A percentile compares a stretch with the other conserved stretches of the same genome.
Conservation (phyloP, 805 yeast genomes). For the Ogataea nitratoaversa region DNA sequence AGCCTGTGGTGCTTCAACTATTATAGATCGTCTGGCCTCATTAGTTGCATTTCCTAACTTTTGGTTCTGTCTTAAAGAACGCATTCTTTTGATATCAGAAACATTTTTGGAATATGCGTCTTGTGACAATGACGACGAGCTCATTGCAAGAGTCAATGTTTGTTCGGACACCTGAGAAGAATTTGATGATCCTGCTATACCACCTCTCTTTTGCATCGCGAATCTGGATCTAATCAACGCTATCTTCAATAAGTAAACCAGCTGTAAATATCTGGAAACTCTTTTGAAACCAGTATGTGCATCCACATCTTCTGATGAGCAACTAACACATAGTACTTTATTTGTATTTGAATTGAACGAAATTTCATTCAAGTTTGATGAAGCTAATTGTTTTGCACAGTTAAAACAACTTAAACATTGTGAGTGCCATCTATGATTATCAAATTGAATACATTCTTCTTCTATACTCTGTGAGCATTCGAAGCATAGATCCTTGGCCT, state of each 20-base stretch:
- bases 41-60: constrained; percentile 49
- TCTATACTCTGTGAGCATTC: constrained; percentile 75
- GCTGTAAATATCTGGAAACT: constrained; percentile 70
- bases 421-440: constrained; percentile 75
- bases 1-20: constrained; percentile 60
- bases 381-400: constrained; percentile 45
- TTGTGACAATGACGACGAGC: constrained; percentile 14
- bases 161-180: constrained; percentile 1
- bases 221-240: constrained; percentile 73
- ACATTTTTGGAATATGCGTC: constrained; percentile 66
- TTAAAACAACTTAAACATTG: constrained; percentile 64
- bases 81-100: constrained; percentile 69
- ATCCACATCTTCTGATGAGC: constrained; percentile 50
- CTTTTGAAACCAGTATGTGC: constrained; percentile 50
- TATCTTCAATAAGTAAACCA: constrained; percentile 72
- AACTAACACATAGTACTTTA: constrained; percentile 54
- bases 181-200: constrained; percentile 1
- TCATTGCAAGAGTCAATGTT: not conserved
- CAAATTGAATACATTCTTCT: constrained; percentile 65
- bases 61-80: constrained; percentile 68
- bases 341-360: constrained; percentile 37
- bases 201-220: constrained; percentile 43
- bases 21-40: constrained; percentile 58
- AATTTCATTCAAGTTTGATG: constrained; percentile 41
- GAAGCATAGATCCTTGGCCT: constrained; percentile 73